A percentile compares a stretch with the other conserved stretches of the same genome.
Conservation (phyloP, 2,329 filamentous ascomycete species). For the Colletotrichum spaethianum region DNA sequence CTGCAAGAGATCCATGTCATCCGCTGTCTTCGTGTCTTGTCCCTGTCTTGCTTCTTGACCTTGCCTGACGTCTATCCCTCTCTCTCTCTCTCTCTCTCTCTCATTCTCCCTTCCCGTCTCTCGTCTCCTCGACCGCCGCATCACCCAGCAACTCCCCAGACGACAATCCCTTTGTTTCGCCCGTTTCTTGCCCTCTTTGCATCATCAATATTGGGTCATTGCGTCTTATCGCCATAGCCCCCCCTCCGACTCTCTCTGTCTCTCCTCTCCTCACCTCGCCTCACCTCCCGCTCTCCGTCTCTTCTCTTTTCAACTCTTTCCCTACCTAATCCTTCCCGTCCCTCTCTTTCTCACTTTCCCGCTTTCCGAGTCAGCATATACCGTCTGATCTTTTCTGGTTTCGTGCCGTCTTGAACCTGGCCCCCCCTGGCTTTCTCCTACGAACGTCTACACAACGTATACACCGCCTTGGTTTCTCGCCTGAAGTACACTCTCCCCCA, state of each 20-base stretch:
- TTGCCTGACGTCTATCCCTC: background rate
- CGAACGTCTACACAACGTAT: constrained; percentile 8
- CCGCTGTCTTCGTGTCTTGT: constrained; percentile 20
- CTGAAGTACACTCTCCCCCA: background rate
- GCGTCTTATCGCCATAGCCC: constrained; percentile 24
- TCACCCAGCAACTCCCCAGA: background rate
- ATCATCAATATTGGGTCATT: constrained; percentile 30
- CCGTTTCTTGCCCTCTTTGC: constrained; percentile 25
- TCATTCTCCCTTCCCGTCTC: constrained; percentile 10
- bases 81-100: background rate
- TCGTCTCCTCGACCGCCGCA: background rate
- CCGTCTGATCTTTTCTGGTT: constrained; percentile 37
- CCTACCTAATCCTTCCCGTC: background rate
- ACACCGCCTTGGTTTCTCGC: background rate
- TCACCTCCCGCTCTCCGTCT: background rate
- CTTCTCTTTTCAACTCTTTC: background rate
- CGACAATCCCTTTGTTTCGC: constrained; percentile 33
- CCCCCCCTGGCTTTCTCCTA: constrained; percentile 14
- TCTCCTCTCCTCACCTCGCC: background rate
- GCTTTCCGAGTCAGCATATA: constrained; percentile 23
- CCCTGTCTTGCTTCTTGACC: constrained; percentile 10
- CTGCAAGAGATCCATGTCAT: constrained; percentile 34
- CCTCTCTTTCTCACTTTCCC: constrained; percentile 9
- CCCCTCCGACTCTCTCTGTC: background rate
- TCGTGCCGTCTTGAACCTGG: constrained; percentile 8